phyloP scores from a whole-genome alignment of 768 basidiomycete genomes.

The Dictyophora rubrovolvata region DNA sequence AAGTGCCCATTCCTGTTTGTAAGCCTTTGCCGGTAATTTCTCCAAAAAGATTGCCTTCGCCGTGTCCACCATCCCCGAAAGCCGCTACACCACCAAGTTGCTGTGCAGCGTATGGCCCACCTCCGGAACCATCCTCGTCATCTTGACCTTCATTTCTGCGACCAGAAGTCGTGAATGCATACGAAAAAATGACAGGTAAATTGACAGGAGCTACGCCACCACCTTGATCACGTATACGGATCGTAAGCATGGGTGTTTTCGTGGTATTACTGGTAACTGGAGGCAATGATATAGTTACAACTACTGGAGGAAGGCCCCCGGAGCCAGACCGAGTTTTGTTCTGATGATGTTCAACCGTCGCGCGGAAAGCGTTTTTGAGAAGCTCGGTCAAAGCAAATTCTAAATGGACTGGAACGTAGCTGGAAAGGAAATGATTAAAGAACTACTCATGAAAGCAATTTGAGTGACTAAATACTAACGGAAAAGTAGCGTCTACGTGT shows the following conservation, averaged over 20 bases:
- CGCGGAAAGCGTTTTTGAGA: conserved; percentile 84
- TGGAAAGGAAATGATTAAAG: conserved; percentile 21
- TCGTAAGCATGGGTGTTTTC: conserved; percentile 47
- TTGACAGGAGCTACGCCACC: conserved; percentile 71
- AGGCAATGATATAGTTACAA: conserved; percentile 60
- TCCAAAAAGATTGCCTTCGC: conserved; percentile 51
- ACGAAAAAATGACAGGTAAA: conserved; percentile 77
- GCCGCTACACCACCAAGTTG: conserved; percentile 65
- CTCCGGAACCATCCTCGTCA: conserved; percentile 32
- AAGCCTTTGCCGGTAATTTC: conserved; percentile 72
- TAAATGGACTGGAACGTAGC: conserved; percentile 82
- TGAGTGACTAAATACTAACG: conserved; percentile 39
- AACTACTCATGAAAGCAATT: background rate
- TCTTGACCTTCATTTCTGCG: conserved; percentile 26
- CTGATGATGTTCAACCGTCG: conserved; percentile 69
- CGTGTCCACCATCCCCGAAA: conserved; percentile 29
- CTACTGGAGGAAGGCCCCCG: conserved; percentile 45
- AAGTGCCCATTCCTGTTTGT: conserved; percentile 77
- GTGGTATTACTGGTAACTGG: conserved; percentile 5
- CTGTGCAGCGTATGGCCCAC: conserved; percentile 72
- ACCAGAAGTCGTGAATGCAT: conserved; percentile 83
- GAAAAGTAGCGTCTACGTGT: conserved; percentile 56
- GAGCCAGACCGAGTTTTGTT: conserved; percentile 29
- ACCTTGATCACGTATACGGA: conserved; percentile 78
- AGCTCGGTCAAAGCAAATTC: conserved; percentile 89